These are phyloP conservation scores for Terfezia boudieri DNA, from an alignment of 495 filamentous ascomycete species.

Conservation along the genomic window DNA sequence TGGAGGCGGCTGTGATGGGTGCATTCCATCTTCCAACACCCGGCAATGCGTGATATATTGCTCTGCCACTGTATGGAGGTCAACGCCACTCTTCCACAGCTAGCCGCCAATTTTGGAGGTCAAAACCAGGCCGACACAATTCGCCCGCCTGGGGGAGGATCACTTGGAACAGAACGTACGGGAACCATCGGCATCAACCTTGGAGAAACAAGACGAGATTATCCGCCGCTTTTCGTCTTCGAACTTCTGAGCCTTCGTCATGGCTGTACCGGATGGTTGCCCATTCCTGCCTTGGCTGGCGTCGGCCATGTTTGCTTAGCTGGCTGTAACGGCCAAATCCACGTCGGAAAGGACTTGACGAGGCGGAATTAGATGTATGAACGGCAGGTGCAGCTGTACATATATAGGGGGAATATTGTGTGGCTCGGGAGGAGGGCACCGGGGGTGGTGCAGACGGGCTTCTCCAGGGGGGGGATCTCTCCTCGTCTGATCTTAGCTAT, in stretches of 20 bases:
- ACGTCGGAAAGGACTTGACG: no score
- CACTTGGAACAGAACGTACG: slow-evolving; percentile 7
- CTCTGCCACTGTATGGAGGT: slow-evolving; percentile 42
- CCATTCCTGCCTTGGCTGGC: neutral
- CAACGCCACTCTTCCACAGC: neutral
- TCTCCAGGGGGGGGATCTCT: no score
- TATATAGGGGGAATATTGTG: no score
- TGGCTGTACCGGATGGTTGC: slow-evolving; percentile 1
- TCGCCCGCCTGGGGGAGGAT: slow-evolving; percentile 1
- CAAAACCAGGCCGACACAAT: neutral
- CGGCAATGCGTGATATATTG: slow-evolving; percentile 95
- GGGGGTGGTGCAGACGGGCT: no score
- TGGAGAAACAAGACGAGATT: slow-evolving; percentile 73
- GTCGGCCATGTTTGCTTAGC: neutral
- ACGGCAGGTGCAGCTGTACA: no score
- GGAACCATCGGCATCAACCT: slow-evolving; percentile 55
- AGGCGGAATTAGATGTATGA: no score
- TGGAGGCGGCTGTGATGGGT: slow-evolving; percentile 71
- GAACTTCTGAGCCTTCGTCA: slow-evolving; percentile 66
- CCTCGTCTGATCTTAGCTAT: no score
- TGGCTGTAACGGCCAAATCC: no score
- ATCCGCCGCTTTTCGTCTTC: slow-evolving; percentile 92
- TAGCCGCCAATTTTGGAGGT: neutral
- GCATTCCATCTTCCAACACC: slow-evolving; percentile 60
- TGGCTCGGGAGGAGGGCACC: no score